phyloP scores from a whole-genome alignment of 108 stramenopile species.

The Craspedostauros australis region DNA sequence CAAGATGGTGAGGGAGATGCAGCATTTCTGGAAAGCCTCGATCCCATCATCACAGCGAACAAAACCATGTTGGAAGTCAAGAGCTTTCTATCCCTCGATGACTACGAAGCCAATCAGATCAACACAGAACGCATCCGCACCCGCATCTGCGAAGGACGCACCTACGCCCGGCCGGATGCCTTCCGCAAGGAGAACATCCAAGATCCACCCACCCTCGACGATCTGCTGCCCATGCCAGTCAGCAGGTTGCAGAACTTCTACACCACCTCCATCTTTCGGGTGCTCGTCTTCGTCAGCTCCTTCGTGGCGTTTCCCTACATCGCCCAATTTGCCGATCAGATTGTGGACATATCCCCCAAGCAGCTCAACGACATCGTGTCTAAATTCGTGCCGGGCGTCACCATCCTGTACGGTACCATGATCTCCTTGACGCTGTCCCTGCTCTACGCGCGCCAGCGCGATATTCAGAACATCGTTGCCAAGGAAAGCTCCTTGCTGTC shows the following conservation, averaged over 20 bases:
- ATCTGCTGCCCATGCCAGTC: conserved; percentile 14
- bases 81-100: too few relatives aligned
- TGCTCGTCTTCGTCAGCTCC: conserved; percentile 14
- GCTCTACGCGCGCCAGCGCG: conserved; percentile 47
- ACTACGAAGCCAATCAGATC: too few relatives aligned
- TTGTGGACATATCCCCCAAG: conserved; percentile 15
- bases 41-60: too few relatives aligned
- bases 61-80: too few relatives aligned
- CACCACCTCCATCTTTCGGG: conserved; percentile 12
- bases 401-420: conserved; percentile 75
- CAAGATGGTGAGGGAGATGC: too few relatives aligned
- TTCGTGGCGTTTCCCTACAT: conserved; percentile 34
- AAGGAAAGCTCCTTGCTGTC: conserved; percentile 42
- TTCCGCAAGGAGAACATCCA: too few relatives aligned
- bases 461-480: conserved; percentile 23
- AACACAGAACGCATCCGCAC: too few relatives aligned
- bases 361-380: conserved; percentile 26
- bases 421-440: conserved; percentile 59
- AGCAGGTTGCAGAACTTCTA: conserved; percentile 16
- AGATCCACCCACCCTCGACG: conserved; percentile 21
- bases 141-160: too few relatives aligned
- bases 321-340: conserved; percentile 14
- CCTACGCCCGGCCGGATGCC: too few relatives aligned
- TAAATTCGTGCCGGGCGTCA: conserved; percentile 59
- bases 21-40: too few relatives aligned